A percentile compares a stretch with the other conserved stretches of the same genome.
These are phyloP conservation scores for Xerocomellus intermedius DNA, from an alignment of 768 basidiomycete species.

Conservation along the genomic window DNA sequence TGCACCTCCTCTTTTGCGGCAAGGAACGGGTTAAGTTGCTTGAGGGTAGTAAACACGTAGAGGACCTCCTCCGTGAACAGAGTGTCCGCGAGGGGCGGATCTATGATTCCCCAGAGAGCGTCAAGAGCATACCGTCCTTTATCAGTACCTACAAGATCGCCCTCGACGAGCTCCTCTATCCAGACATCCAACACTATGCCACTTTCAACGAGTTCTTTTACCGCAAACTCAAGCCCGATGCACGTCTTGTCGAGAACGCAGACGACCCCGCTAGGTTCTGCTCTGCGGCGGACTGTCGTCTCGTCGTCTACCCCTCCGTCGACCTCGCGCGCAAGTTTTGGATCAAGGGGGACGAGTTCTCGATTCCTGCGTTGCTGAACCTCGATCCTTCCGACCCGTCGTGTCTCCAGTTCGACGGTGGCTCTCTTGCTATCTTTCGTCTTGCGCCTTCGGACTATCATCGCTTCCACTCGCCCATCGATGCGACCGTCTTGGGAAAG, in stretches of 20 bases:
- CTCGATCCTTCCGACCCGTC: constrained; percentile 42
- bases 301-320: constrained; percentile 65
- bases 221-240: constrained; percentile 55
- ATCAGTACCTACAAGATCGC: constrained; percentile 54
- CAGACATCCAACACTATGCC: constrained; percentile 58
- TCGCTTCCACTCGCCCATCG: constrained; percentile 72
- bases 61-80: constrained; percentile 51
- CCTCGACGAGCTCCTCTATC: constrained; percentile 57
- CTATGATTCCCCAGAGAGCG: constrained; percentile 53
- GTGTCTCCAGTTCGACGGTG: constrained; percentile 41
- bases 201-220: constrained; percentile 80
- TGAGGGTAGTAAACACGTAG: constrained; percentile 44
- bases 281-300: constrained; percentile 69
- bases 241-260: constrained; percentile 58
- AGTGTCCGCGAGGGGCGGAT: constrained; percentile 56
- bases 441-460: constrained; percentile 83
- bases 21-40: constrained; percentile 48
- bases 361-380: constrained; percentile 57
- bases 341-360: constrained; percentile 75
- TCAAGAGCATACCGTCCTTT: constrained; percentile 53
- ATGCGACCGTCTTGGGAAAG: constrained; percentile 46
- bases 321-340: constrained; percentile 66
- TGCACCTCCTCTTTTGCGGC: constrained; percentile 75
- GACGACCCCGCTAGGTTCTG: constrained; percentile 52
- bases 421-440: constrained; percentile 65